A percentile compares a stretch with the other conserved stretches of the same genome.
Evolutionary conservation across 805 yeast species (phyloP).

Genomic region (Hanseniaspora mollemarum): DNA sequence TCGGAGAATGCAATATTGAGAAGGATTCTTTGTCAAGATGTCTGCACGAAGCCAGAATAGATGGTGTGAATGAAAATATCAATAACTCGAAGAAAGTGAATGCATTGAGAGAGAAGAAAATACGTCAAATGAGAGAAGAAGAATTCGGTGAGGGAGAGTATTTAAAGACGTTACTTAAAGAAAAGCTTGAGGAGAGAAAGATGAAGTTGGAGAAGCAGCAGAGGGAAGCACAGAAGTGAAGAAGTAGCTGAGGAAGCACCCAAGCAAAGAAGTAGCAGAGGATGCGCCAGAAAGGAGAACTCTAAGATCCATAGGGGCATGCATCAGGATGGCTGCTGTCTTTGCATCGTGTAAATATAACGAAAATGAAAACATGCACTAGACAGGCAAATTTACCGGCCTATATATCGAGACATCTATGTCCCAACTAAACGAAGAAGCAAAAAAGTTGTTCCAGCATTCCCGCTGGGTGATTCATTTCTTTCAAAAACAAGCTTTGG

Average conservation of each 20-base stretch:
- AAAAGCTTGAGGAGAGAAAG: constrained; percentile 35
- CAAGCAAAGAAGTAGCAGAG: too few relatives aligned
- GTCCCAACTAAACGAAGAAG: too few relatives aligned
- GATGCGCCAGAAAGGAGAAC: too few relatives aligned
- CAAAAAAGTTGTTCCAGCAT: neutral
- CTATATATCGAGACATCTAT: too few relatives aligned
- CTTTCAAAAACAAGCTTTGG: too few relatives aligned
- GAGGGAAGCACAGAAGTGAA: neutral
- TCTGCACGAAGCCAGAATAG: constrained; percentile 62
- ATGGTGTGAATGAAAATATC: constrained; percentile 45
- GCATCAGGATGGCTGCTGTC: too few relatives aligned
- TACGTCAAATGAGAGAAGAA: constrained; percentile 61
- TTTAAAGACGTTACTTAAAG: constrained; percentile 52
- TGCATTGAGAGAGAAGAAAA: constrained; percentile 42
- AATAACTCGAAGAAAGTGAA: constrained; percentile 46
- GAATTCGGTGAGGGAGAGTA: constrained; percentile 66
- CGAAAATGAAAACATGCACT: too few relatives aligned
- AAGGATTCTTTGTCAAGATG: constrained; percentile 72
- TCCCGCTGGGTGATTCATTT: too few relatives aligned
- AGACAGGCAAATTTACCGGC: too few relatives aligned
- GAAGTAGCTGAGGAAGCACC: neutral
- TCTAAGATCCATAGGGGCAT: too few relatives aligned
- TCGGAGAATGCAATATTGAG: constrained; percentile 76
- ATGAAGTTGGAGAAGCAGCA: constrained; percentile 17
- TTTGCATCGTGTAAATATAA: too few relatives aligned